Base-by-base conservation (phyloP, 2,329 filamentous ascomycete genomes). In the Endocalyx cinctus region DNA sequence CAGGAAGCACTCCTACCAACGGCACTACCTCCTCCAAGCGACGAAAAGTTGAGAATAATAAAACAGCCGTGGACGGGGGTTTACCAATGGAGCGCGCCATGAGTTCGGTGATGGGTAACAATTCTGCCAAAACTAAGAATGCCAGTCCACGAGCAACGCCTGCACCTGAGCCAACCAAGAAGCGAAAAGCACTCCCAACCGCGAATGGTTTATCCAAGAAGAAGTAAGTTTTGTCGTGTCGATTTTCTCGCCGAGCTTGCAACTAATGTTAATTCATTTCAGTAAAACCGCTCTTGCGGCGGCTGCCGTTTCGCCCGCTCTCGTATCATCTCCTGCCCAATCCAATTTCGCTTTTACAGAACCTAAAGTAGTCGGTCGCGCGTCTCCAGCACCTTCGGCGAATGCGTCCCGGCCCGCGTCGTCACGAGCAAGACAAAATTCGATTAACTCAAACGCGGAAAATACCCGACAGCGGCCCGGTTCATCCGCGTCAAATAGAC, bases 41-140 rank as follows among this genome's bases (percentile, higher is more conserved):
- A 51, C 80, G 88, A 45, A 94, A 89, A 62, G 79, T 86, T 3
- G 87, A 94, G 49, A 86, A 86, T 49, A 87, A 86, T 49, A 79
- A 83, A 38, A n/a, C n/a, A n/a, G 62, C 70, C 8, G 55, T 64
- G 11, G 69, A 67, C 39, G 68, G 68, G 25, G 64, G 60, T 5
- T 61, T 64, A 18, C 57, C 67, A 4, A 77, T 81, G 67, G 84
- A 88, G 51, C 77, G 83, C 39, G 77, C 82, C n/a, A 66, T 82
- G 57, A 84, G 78, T 53, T 63, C 62, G 8, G 74, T 74, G 10
- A 69, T 73, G 46, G 70, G 68, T 8, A 64, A 47, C 32, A 68
- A 58, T 42, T 62, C 64, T 39, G 59, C 72, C 35, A 81, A 83
- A 55, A 60, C 70, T 5, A 78, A 76, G 57, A 70, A 62, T 6